Conservation (phyloP, 495 filamentous ascomycete genomes). For the Aspergillus affinis region DNA sequence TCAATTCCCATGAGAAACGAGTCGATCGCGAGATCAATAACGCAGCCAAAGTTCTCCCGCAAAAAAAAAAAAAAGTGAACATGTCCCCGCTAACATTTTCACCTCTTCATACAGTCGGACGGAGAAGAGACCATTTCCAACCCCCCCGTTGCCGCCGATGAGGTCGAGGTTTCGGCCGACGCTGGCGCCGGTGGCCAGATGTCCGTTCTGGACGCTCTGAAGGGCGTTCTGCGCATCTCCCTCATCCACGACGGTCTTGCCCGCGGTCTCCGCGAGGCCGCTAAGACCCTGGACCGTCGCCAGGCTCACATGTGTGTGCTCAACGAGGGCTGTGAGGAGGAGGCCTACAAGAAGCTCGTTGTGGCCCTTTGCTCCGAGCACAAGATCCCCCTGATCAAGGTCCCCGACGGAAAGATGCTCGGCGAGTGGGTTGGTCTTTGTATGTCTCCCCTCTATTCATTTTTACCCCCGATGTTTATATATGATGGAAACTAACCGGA, state of each 20-base stretch:
- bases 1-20: background rate
- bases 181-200: slow-evolving; percentile 84
- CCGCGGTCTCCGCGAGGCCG: slow-evolving; percentile 94
- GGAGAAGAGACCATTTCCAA: slow-evolving; percentile 83
- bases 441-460: slow-evolving; percentile 60
- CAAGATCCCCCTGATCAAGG: slow-evolving; percentile 99
- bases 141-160: slow-evolving; percentile 68
- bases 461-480: too few species aligned
- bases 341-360: slow-evolving; percentile 99
- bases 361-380: slow-evolving; percentile 97
- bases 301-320: slow-evolving; percentile 99
- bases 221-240: slow-evolving; percentile 93
- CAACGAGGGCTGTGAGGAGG: slow-evolving; percentile 98
- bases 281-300: slow-evolving; percentile 94
- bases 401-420: slow-evolving; percentile 97
- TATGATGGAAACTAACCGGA: background rate
- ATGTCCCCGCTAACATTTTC: too few species aligned
- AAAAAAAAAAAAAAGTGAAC: too few species aligned
- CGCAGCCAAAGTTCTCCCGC: background rate
- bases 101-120: too few species aligned
- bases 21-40: background rate
- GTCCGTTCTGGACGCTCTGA: slow-evolving; percentile 96
- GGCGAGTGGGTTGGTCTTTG: slow-evolving; percentile 99
- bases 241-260: slow-evolving; percentile 99
- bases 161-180: slow-evolving; percentile 90